Evolutionary conservation across 2,329 filamentous ascomycete species (phyloP).

Genomic region (Nigrospora sphaerica): DNA sequence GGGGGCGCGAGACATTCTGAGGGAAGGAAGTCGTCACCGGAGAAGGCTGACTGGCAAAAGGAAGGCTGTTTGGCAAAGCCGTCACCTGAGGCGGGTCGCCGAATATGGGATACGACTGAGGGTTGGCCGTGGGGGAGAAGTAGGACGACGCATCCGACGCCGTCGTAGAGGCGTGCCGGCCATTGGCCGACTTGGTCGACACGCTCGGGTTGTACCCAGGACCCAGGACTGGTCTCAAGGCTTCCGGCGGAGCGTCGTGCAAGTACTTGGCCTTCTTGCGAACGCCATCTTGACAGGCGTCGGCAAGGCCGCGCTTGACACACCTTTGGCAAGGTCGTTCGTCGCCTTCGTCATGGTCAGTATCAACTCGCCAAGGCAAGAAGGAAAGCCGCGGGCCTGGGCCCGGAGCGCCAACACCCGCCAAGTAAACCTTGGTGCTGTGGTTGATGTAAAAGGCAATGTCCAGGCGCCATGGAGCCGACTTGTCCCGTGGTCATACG

Average conservation of each 20-base stretch:
- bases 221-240: conserved; percentile 76
- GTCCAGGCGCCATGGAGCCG: neutral
- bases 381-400: no score
- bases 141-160: conserved; percentile 40
- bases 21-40: conserved; percentile 71
- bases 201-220: conserved; percentile 58
- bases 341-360: conserved; percentile 56
- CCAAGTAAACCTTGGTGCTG: no score
- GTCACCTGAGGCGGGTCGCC: conserved; percentile 35
- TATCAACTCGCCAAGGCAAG: neutral
- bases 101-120: conserved; percentile 44
- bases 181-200: conserved; percentile 37
- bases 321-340: conserved; percentile 91
- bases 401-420: no score
- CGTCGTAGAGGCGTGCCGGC: conserved; percentile 38
- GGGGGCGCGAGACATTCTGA: conserved; percentile 37
- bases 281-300: conserved; percentile 90
- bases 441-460: no score
- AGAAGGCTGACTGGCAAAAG: conserved; percentile 61
- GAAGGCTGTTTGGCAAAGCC: conserved; percentile 37
- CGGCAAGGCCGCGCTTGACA: conserved; percentile 85
- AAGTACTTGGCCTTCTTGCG: conserved; percentile 99
- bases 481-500: neutral
- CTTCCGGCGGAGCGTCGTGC: conserved; percentile 87
- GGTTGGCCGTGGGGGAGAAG: conserved; percentile 38